Base-by-base conservation (phyloP, 106 monocot species). In the Dactylorhiza incarnata region DNA sequence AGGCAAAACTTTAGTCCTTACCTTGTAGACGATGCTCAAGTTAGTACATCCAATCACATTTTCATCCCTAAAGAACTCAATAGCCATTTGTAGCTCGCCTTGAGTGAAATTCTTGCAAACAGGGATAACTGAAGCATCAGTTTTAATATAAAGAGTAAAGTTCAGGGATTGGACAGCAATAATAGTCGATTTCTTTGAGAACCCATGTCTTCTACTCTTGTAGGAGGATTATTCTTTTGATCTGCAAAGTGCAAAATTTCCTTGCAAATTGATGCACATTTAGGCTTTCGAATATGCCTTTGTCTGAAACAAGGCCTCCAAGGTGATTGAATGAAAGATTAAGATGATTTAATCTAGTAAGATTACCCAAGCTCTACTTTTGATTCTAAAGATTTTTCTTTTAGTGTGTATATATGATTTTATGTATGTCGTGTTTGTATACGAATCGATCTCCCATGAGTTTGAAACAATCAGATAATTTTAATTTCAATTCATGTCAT, bases 11-110 rank as follows among this genome's bases (percentile, higher is more conserved):
- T 73, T 84, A 48, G 86, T 45, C 43, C 68, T 83, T 8, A 85
- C 95, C 81, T 85, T 88, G 75, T 88, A 95, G 19, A 95, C 95
- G 17, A 80, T 93, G 81, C 95, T 96, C 83, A 89, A 44, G 73
- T 56, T 84, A 80, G 93, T 90, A 6, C 80, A 52, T 58, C 95
- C 95, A 48, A 96, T 82, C 75, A 96, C 80, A 69, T 86, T 92
- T 45, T 79, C 80, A 76, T 83, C 76, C 25, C 81, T 85, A 73
- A 90, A 96, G 62, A 72, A 82, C 56, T 79, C 80, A 2, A 88
- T 96, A 20, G 85, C 90, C 13, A 73, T 29, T 19, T 82, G 85
- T 55, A 96, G 17, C 63, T 96, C 87, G 3, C 66, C 68, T 4
- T 48, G 45, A 0, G 88, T 87, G 83, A 88, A 96, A 72, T 82